Percentiles rank a stretch among this genome's conserved stretches.
Conservation (phyloP, 495 filamentous ascomycete species). For the Delitschia confertaspora region DNA sequence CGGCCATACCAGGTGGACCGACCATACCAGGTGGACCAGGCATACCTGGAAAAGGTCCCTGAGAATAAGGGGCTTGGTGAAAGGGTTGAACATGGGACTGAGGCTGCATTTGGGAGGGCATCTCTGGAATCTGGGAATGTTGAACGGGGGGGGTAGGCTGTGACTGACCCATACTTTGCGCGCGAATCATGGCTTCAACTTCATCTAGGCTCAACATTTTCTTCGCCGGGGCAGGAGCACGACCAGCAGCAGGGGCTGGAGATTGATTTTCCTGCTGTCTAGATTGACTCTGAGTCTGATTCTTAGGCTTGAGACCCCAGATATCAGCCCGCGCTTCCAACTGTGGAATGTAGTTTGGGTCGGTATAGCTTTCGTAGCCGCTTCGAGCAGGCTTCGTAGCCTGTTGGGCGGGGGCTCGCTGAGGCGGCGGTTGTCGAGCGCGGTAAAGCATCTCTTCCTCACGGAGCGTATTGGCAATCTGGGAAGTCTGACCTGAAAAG, state of each 20-base stretch:
- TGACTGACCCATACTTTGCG: slow-evolving; percentile 49
- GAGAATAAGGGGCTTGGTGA: slow-evolving; percentile 11
- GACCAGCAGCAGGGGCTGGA: slow-evolving; percentile 27
- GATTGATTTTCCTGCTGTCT: slow-evolving; percentile 18
- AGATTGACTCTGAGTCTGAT: slow-evolving; percentile 33
- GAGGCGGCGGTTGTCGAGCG: slow-evolving; percentile 32
- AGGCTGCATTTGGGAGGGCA: slow-evolving; percentile 4
- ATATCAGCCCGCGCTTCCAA: slow-evolving; percentile 87
- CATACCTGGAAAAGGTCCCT: slow-evolving; percentile 8
- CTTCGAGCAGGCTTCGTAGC: slow-evolving; percentile 53
- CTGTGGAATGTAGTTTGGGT: slow-evolving; percentile 67
- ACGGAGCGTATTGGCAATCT: slow-evolving; percentile 71
- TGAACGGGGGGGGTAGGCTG: slow-evolving; percentile 25
- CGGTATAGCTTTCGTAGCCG: slow-evolving; percentile 83
- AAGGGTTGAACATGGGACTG: slow-evolving; percentile 1
- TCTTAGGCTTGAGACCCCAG: slow-evolving; percentile 69
- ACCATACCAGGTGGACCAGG: slow-evolving; percentile 6
- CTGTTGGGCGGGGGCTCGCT: slow-evolving; percentile 33
- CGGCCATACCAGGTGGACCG: no score
- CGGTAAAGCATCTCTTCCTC: slow-evolving; percentile 77
- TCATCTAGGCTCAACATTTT: slow-evolving; percentile 96
- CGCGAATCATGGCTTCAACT: slow-evolving; percentile 87
- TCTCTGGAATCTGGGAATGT: slow-evolving; percentile 27
- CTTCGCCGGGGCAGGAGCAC: slow-evolving; percentile 32
- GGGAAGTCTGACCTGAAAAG: slow-evolving; percentile 86